phyloP scores from a whole-genome alignment of 352 stramenopile genomes.

The Phytophthora capsici region DNA sequence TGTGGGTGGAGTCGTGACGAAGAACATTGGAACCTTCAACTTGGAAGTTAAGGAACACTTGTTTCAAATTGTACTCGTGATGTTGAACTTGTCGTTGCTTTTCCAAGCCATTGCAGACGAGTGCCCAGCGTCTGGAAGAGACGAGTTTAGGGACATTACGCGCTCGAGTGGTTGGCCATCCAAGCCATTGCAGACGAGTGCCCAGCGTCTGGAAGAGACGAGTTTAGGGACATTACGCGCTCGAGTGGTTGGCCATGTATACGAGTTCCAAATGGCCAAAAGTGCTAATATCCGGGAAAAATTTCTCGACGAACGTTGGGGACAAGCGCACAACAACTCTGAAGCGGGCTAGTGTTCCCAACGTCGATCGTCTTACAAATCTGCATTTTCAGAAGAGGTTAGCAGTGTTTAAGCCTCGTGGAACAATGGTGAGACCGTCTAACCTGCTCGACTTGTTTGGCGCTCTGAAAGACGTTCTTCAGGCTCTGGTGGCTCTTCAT shows the following conservation, averaged over 20 bases:
- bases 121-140: conserved; percentile 13
- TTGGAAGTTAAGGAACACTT: conserved; percentile 10
- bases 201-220: conserved; percentile 7
- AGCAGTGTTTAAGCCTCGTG: conserved; percentile 15
- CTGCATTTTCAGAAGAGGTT: conserved; percentile 6
- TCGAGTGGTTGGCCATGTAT: conserved; percentile 14
- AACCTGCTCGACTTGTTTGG: conserved; percentile 15
- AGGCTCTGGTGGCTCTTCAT: conserved; percentile 22
- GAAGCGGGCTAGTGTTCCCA: conserved; percentile 12
- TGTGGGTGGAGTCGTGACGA: too few relatives aligned
- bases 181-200: conserved; percentile 22
- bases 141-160: conserved; percentile 9
- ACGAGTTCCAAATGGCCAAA: too few relatives aligned
- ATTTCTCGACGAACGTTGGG: too few relatives aligned
- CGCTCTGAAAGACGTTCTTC: conserved; percentile 22
- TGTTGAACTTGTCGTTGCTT: conserved; percentile 29
- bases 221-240: conserved; percentile 11
- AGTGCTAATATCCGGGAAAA: too few relatives aligned
- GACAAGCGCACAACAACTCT: too few relatives aligned
- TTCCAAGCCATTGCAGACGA: conserved; percentile 23
- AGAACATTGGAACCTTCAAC: too few relatives aligned
- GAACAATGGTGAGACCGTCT: conserved; percentile 7
- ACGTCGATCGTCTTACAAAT: conserved; percentile 16
- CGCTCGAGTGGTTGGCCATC: conserved; percentile 13
- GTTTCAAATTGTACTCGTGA: conserved; percentile 18